Conservation (phyloP, 139 green algal species). For the Pleodorina starrii region DNA sequence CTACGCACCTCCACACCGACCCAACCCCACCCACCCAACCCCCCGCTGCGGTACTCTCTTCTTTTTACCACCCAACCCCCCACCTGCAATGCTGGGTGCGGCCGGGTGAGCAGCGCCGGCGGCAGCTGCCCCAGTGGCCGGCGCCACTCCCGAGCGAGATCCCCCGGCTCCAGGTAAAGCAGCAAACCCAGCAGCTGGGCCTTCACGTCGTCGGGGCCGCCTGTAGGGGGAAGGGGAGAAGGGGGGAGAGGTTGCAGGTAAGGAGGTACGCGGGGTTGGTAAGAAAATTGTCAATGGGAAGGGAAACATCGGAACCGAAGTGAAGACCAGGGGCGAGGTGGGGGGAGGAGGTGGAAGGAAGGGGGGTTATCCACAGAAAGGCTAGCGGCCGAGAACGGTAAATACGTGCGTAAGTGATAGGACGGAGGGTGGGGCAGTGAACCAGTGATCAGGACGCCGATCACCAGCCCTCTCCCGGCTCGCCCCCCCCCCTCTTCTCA, state of each 20-base stretch:
- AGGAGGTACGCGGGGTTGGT: not conserved
- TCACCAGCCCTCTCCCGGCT: not conserved
- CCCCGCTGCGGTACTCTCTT: no score
- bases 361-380: no score
- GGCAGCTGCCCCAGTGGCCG: not conserved
- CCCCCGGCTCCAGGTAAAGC: conserved; percentile 55
- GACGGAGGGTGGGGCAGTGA: no score
- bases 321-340: not conserved
- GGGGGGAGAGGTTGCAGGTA: not conserved
- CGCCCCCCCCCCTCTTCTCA: not conserved
- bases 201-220: conserved; percentile 43
- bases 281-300: no score
- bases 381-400: no score
- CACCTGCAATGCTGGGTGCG: conserved; percentile 60
- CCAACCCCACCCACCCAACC: no score
- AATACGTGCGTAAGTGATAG: no score
- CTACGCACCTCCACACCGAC: no score
- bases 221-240: not conserved
- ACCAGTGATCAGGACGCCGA: no score
- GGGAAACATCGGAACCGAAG: no score
- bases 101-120: conserved; percentile 3
- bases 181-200: conserved; percentile 63
- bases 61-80: not conserved
- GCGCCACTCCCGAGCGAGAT: conserved; percentile 58
- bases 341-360: not conserved